Evolutionary conservation across 2,329 filamentous ascomycete species (phyloP).

Genomic region (Phaeophleospora eucalypticola): DNA sequence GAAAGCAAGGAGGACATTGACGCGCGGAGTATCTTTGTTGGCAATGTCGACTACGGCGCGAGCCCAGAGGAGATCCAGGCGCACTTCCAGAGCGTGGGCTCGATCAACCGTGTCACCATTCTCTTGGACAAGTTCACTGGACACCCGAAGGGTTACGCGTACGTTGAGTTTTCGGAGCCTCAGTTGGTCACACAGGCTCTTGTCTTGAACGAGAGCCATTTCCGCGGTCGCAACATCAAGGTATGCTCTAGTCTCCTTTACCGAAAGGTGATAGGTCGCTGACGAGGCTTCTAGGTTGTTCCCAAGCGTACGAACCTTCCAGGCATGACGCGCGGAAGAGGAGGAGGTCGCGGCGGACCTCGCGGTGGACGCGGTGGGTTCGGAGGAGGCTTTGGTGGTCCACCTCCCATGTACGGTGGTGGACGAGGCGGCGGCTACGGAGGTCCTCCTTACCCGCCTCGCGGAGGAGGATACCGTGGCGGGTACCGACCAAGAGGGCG

Average conservation of each 20-base stretch:
- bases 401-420: constrained; percentile 20
- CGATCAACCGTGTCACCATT: constrained; percentile 97
- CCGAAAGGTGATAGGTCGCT: neutral
- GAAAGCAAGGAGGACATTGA: constrained; percentile 97
- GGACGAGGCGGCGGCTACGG: constrained; percentile 38
- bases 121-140: constrained; percentile 97
- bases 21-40: constrained; percentile 92
- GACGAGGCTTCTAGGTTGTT: constrained; percentile 54
- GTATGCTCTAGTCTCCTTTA: constrained; percentile 46
- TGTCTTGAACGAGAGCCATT: constrained; percentile 92
- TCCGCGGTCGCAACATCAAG: constrained; percentile 93
- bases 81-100: constrained; percentile 94
- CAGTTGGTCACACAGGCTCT: constrained; percentile 88
- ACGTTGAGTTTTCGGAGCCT: constrained; percentile 96
- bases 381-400: constrained; percentile 44
- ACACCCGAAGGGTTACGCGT: constrained; percentile 99
- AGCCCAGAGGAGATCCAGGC: constrained; percentile 97
- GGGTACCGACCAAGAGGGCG: constrained; percentile 34
- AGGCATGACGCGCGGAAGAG: constrained; percentile 82
- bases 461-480: constrained; percentile 39
- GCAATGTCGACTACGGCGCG: constrained; percentile 96
- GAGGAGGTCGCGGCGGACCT: constrained; percentile 54
- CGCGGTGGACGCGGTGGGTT: constrained; percentile 48
- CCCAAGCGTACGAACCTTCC: constrained; percentile 97
- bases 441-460: constrained; percentile 32